Conservation (phyloP, 2,329 filamentous ascomycete genomes). For the Talaromyces islandicus region DNA sequence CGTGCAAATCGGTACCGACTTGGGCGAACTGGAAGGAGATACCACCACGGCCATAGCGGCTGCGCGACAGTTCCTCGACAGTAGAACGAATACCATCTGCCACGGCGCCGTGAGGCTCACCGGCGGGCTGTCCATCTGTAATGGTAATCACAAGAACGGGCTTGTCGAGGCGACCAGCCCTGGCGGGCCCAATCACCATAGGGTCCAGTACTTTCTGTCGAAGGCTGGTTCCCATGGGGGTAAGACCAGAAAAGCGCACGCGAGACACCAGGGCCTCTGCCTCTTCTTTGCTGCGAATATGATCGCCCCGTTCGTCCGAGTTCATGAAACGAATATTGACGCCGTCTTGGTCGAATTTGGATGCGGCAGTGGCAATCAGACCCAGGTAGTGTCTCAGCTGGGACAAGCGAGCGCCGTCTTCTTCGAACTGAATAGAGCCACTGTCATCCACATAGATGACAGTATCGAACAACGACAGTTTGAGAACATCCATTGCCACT, state of each 20-base stretch:
- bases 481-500: slow-evolving; percentile 58
- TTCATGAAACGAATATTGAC: slow-evolving; percentile 68
- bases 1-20: slow-evolving; percentile 61
- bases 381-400: slow-evolving; percentile 60
- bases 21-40: slow-evolving; percentile 64
- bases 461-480: slow-evolving; percentile 57
- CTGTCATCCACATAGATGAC: slow-evolving; percentile 63
- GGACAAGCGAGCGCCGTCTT: slow-evolving; percentile 60
- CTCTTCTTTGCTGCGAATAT: slow-evolving; percentile 53
- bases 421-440: slow-evolving; percentile 64
- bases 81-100: slow-evolving; percentile 54
- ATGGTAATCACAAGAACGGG: slow-evolving; percentile 61
- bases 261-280: slow-evolving; percentile 52
- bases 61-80: slow-evolving; percentile 44
- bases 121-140: slow-evolving; percentile 61
- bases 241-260: slow-evolving; percentile 60
- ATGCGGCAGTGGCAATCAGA: slow-evolving; percentile 58
- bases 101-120: slow-evolving; percentile 53
- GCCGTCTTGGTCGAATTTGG: slow-evolving; percentile 64
- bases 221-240: slow-evolving; percentile 60
- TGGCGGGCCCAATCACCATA: slow-evolving; percentile 50
- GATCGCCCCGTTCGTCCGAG: slow-evolving; percentile 47
- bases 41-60: slow-evolving; percentile 52
- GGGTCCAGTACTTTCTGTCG: slow-evolving; percentile 59
- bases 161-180: slow-evolving; percentile 52